Conservation (phyloP, 2,329 filamentous ascomycete species). For the Pochonia chlamydosporia region DNA sequence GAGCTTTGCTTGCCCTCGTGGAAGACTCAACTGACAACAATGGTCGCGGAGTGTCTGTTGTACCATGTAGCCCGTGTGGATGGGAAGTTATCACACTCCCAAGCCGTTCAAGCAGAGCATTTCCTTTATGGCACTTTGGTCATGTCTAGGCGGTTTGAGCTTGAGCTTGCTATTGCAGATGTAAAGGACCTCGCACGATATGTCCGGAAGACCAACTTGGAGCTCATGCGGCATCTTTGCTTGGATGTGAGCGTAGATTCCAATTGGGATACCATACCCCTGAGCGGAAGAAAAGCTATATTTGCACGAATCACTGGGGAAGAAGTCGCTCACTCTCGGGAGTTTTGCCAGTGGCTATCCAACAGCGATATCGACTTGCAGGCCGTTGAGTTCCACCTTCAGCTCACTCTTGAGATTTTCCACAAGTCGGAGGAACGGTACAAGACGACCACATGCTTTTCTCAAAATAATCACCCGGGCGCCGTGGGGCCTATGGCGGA, state of each 20-base stretch:
- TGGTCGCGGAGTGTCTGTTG: slow-evolving; percentile 25
- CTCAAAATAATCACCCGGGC: no score
- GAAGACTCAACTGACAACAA: slow-evolving; percentile 17
- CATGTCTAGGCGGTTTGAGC: slow-evolving; percentile 24
- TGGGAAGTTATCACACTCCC: slow-evolving; percentile 18
- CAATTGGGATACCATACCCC: slow-evolving; percentile 24
- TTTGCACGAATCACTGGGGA: slow-evolving; percentile 20
- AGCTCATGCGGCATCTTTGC: slow-evolving; percentile 27
- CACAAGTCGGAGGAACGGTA: neutral
- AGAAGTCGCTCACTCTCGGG: neutral
- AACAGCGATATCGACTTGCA: neutral
- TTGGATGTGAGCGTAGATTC: slow-evolving; percentile 25
- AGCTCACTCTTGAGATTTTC: neutral
- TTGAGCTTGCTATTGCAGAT: slow-evolving; percentile 19
- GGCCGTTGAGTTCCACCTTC: neutral
- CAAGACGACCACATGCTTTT: neutral
- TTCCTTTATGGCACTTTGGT: slow-evolving; percentile 19
- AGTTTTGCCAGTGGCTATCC: neutral
- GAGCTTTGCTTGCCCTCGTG: slow-evolving; percentile 19
- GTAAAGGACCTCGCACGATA: slow-evolving; percentile 14
- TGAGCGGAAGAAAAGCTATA: slow-evolving; percentile 22
- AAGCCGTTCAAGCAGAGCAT: slow-evolving; percentile 27
- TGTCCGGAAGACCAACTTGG: slow-evolving; percentile 21
- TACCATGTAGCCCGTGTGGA: slow-evolving; percentile 26
- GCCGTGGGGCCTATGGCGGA: no score